Percentiles rank a stretch among this genome's conserved stretches.
These are phyloP conservation scores for Gloeophyllum trabeum DNA, from an alignment of 768 basidiomycete species.

Conservation along the genomic window DNA sequence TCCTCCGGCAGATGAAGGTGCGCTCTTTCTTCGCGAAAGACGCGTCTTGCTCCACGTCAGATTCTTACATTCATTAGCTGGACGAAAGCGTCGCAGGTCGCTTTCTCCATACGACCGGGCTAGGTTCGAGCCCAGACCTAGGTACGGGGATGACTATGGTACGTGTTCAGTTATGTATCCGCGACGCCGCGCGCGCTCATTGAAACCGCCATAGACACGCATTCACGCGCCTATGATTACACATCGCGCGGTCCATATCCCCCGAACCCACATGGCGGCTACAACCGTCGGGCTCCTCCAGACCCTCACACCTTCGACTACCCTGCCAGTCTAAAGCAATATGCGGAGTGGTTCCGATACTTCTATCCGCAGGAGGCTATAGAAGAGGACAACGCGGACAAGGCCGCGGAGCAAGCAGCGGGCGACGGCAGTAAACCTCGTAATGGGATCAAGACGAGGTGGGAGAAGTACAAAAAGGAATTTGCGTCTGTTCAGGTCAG, in stretches of 20 bases:
- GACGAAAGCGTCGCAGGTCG: constrained; percentile 73
- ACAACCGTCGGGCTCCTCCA: constrained; percentile 49
- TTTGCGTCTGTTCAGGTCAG: constrained; percentile 82
- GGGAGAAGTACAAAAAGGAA: constrained; percentile 93
- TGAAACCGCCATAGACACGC: constrained; percentile 34
- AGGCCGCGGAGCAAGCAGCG: constrained; percentile 75
- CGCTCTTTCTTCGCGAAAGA: constrained; percentile 6
- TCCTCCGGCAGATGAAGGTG: constrained; percentile 61
- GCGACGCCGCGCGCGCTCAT: constrained; percentile 7
- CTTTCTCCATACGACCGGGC: constrained; percentile 75
- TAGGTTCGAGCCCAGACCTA: constrained; percentile 71
- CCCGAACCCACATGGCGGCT: constrained; percentile 22
- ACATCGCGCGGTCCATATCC: constrained; percentile 44
- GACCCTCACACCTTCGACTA: constrained; percentile 79
- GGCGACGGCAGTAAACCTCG: constrained; percentile 76
- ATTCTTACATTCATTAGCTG: constrained; percentile 24
- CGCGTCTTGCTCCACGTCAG: constrained; percentile 1
- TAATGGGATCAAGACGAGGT: constrained; percentile 71
- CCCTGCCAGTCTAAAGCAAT: constrained; percentile 73
- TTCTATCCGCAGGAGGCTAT: constrained; percentile 63
- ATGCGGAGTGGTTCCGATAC: constrained; percentile 81
- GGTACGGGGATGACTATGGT: constrained; percentile 80
- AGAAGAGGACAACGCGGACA: constrained; percentile 78
- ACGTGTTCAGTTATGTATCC: constrained; percentile 13
- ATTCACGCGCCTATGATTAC: constrained; percentile 54